Evolutionary conservation across 2,329 filamentous ascomycete genomes (phyloP).

Genomic region (Rutstroemia sp.): DNA sequence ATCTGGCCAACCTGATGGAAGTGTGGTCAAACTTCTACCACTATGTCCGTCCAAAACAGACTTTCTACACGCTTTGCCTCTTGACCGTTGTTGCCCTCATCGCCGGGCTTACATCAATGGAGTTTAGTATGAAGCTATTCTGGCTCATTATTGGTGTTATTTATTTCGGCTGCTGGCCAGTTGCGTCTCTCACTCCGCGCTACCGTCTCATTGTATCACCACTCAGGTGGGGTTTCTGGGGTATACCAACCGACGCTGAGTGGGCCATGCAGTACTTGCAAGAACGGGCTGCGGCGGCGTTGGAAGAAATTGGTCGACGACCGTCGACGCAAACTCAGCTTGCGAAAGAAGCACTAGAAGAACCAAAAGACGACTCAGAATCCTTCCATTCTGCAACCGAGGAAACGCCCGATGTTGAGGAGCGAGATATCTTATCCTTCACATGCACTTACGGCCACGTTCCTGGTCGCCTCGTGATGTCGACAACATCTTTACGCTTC

Average conservation of each 20-base stretch:
- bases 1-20: constrained; percentile 32
- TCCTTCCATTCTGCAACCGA: neutral
- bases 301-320: neutral
- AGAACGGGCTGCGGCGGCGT: constrained; percentile 12
- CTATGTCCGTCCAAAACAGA: constrained; percentile 29
- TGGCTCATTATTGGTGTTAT: constrained; percentile 27
- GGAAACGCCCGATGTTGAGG: neutral
- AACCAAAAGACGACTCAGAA: too few species aligned
- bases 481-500: constrained; percentile 12
- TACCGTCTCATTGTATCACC: constrained; percentile 32
- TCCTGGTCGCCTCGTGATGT: constrained; percentile 15
- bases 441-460: constrained; percentile 11
- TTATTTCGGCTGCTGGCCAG: constrained; percentile 31
- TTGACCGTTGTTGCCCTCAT: constrained; percentile 19
- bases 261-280: constrained; percentile 28
- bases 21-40: constrained; percentile 33
- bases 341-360: neutral
- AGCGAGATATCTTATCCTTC: constrained; percentile 14
- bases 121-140: constrained; percentile 27
- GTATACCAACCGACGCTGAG: constrained; percentile 33
- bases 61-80: constrained; percentile 22
- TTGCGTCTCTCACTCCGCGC: constrained; percentile 29
- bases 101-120: constrained; percentile 19
- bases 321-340: neutral
- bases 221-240: constrained; percentile 30